Evolutionary conservation across 768 basidiomycete species (phyloP).

Genomic region (Scleroderma bovista): DNA sequence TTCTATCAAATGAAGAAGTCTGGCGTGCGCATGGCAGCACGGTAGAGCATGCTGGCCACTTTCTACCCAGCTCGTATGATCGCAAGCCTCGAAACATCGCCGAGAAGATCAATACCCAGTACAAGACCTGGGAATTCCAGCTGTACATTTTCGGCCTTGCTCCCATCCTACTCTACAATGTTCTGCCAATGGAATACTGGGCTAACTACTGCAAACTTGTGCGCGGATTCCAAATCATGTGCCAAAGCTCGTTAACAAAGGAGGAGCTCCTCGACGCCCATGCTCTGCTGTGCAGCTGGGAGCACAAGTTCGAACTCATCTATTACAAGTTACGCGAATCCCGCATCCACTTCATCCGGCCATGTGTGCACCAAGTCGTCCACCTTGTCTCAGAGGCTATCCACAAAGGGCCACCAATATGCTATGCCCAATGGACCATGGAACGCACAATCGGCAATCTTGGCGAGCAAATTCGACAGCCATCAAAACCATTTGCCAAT

Average conservation of each 20-base stretch:
- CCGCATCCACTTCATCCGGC: conserved; percentile 27
- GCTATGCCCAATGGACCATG: conserved; percentile 24
- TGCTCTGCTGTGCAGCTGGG: conserved; percentile 15
- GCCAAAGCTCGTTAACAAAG: conserved; percentile 11
- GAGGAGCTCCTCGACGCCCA: conserved; percentile 13
- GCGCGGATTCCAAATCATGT: conserved; percentile 15
- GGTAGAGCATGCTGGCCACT: not conserved
- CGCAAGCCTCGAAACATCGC: conserved; percentile 19
- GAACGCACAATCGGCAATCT: conserved; percentile 23
- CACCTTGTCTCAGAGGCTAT: conserved; percentile 15
- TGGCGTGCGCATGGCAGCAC: conserved; percentile 10
- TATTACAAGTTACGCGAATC: conserved; percentile 21
- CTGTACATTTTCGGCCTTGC: conserved; percentile 15
- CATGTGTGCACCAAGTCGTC: conserved; percentile 20
- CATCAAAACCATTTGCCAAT: conserved; percentile 22
- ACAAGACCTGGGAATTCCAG: conserved; percentile 25
- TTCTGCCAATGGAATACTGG: conserved; percentile 16
- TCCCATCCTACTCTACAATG: conserved; percentile 10
- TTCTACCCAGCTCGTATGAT: conserved; percentile 16
- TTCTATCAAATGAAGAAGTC: conserved; percentile 11
- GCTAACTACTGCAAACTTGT: conserved; percentile 17
- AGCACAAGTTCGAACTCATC: conserved; percentile 23
- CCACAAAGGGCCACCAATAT: too few relatives aligned
- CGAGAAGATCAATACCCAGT: conserved; percentile 22
- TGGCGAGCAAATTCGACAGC: conserved; percentile 19